These are phyloP conservation scores for Pythium grandisporangium DNA, from an alignment of 352 stramenopile species.

Conservation along the genomic window DNA sequence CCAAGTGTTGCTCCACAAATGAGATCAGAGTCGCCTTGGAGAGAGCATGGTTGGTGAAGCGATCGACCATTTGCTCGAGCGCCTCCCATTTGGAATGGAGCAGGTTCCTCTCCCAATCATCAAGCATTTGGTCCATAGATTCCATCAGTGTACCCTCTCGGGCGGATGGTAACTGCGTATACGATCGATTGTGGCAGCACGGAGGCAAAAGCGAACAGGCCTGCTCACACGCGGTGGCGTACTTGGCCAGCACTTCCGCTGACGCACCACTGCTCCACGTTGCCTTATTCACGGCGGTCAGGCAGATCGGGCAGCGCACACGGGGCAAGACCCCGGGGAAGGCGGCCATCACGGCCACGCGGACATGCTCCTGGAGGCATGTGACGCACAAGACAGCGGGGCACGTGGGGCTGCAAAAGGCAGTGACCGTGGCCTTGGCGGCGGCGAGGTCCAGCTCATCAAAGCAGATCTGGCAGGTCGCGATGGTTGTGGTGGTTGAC, in stretches of 20 bases:
- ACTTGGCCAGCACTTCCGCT: neutral
- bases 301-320: conserved; percentile 31
- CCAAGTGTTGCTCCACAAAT: conserved; percentile 9
- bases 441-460: conserved; percentile 1
- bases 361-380: conserved; percentile 20
- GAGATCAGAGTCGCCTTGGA: conserved; percentile 3
- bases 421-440: conserved; percentile 1
- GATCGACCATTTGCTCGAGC: conserved; percentile 1
- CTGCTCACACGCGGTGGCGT: conserved; percentile 1
- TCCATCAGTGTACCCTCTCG: neutral
- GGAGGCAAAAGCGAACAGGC: conserved; percentile 14
- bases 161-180: conserved; percentile 10
- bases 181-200: conserved; percentile 14
- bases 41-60: conserved; percentile 8
- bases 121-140: neutral
- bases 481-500: too few relatives aligned
- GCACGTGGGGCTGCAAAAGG: conserved; percentile 21
- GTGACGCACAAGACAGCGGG: conserved; percentile 16
- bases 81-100: conserved; percentile 1
- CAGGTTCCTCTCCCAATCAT: neutral
- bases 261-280: conserved; percentile 4
- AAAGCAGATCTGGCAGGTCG: conserved; percentile 32
- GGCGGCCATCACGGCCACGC: conserved; percentile 13
- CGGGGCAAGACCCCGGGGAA: conserved; percentile 29
- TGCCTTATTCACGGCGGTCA: conserved; percentile 18